Evolutionary conservation across 306 rosid genomes (phyloP).

Genomic region (Trifolium fragiferum): DNA sequence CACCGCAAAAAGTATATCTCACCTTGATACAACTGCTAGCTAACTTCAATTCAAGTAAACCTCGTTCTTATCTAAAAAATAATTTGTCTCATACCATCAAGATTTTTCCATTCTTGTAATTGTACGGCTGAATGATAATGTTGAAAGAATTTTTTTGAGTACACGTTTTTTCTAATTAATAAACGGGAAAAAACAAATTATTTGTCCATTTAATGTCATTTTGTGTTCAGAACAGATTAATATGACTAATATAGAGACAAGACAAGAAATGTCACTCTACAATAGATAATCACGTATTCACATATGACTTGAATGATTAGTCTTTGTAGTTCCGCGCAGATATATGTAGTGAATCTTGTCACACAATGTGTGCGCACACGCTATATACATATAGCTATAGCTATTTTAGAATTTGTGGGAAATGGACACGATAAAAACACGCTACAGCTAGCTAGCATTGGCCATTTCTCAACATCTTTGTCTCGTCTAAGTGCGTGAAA

Average conservation of each 20-base stretch:
- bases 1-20: background rate
- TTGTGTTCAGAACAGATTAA: background rate
- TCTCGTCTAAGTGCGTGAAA: background rate
- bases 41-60: background rate
- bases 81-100: conserved; percentile 7
- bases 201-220: background rate
- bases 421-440: background rate
- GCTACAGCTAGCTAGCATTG: background rate
- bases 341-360: too few species aligned
- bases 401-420: background rate
- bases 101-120: background rate
- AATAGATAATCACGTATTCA: background rate
- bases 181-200: background rate
- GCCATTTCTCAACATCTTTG: background rate
- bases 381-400: too few species aligned
- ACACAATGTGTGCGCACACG: too few species aligned
- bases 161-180: background rate
- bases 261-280: background rate
- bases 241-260: background rate
- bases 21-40: background rate
- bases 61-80: conserved; percentile 36
- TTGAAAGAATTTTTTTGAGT: background rate
- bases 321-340: too few species aligned
- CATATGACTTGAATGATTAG: too few species aligned
- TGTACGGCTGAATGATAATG: background rate